Evolutionary conservation across 2,329 filamentous ascomycete genomes (phyloP).

Genomic region (Xylariales sp.): DNA sequence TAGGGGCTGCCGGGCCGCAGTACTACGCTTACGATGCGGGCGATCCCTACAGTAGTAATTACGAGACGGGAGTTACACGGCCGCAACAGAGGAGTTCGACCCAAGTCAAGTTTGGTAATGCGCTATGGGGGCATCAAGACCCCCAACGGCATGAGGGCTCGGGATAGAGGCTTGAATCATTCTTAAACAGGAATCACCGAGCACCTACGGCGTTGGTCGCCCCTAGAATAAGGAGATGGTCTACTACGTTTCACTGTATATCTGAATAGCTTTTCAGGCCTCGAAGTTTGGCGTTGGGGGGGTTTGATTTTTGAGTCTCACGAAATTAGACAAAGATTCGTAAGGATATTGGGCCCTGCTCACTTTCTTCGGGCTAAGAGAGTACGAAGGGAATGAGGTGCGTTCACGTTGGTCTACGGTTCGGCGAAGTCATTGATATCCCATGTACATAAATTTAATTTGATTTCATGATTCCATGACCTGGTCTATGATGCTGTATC

Average conservation of each 20-base stretch:
- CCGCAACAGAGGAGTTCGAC: constrained; percentile 31
- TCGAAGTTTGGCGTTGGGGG: constrained; percentile 37
- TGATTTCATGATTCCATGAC: neutral
- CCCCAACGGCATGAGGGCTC: constrained; percentile 17
- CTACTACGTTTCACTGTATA: constrained; percentile 19
- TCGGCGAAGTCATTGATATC: constrained; percentile 1
- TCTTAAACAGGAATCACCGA: constrained; percentile 3
- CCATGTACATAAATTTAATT: constrained; percentile 17
- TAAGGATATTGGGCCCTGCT: constrained; percentile 15
- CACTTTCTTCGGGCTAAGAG: constrained; percentile 12
- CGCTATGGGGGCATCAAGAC: constrained; percentile 34
- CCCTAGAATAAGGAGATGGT: neutral
- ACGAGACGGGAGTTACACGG: neutral
- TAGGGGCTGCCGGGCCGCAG: constrained; percentile 38
- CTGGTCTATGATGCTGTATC: neutral
- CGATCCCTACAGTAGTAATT: constrained; percentile 29
- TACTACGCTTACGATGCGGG: constrained; percentile 38
- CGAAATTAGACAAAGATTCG: constrained; percentile 22
- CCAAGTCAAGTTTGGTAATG: constrained; percentile 34
- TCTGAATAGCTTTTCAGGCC: constrained; percentile 20
- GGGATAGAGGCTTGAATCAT: neutral
- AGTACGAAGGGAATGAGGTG: constrained; percentile 14
- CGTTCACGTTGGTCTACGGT: constrained; percentile 18
- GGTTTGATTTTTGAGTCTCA: constrained; percentile 28
- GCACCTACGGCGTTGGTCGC: neutral